Evolutionary conservation across 352 stramenopile species (phyloP), one percentile per base, ranked within the genome.

Genomic region (Phytophthora ohioensis): DNA sequence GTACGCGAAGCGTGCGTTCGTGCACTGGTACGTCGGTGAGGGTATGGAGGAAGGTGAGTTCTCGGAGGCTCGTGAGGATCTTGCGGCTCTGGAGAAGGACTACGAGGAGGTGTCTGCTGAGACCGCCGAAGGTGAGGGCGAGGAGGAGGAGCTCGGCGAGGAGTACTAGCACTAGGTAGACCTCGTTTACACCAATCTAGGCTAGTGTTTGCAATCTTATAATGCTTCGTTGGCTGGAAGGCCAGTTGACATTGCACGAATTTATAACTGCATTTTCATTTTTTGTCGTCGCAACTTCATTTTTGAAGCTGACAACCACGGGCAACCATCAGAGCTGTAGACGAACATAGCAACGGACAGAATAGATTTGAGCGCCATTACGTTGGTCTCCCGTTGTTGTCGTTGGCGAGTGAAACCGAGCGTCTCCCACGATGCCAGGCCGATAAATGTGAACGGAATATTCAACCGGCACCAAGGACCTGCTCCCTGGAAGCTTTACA

Each of bases 41-140:
- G 98, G 98, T 81, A 99, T 99, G 98, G 98, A 99, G 81, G 98
- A 99, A 85, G 98, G 97, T 66, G 98, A 99, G 80, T 99, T 99
- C 80, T 99, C 96, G 58, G 98, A 99, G 75, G 98, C 98, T 42
- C 96, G 97, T 87, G 97, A 99, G 84, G 97, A 99, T 92, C 55
- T 71, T 13, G 63, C 63, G 3, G 64, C 64, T 62, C 27, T 72
- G 48, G 64, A 67, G 56, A 73, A 99, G 90, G 98, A 99, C 80
- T 99, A 99, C 81, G 97, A 99, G 78, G 97, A 99, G 74, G 97
- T 99, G 67, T 97, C 92, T 45, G 97, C 96, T 21, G 98, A 99
- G 79, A 98, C 97, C 21, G 94, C 95, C n/a, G 97, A 99, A 59
- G 97, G 92, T 46, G 96, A 99, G 57, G 96, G 91, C 49, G 97